A percentile compares a stretch with the other conserved stretches of the same genome.
These are phyloP conservation scores for Camillea tinctor DNA, from an alignment of 2,329 filamentous ascomycete species.

Conservation along the genomic window DNA sequence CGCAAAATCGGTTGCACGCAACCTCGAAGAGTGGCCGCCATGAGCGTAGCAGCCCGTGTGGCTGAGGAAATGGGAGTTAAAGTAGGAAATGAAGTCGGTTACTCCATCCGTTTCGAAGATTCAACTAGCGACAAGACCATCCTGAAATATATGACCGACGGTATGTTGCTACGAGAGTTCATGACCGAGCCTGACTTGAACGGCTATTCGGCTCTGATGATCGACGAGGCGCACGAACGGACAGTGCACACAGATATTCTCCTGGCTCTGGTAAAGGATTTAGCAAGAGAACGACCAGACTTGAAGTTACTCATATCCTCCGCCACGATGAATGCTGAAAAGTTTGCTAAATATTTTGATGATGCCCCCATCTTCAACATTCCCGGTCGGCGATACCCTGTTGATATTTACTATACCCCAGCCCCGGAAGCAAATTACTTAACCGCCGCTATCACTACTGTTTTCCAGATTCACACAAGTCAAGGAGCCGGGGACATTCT, in stretches of 20 bases:
- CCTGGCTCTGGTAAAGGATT: slow-evolving; percentile 83
- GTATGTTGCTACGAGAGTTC: slow-evolving; percentile 88
- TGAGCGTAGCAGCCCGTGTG: slow-evolving; percentile 95
- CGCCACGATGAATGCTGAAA: slow-evolving; percentile 90
- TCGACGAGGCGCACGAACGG: slow-evolving; percentile 95
- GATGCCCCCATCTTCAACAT: slow-evolving; percentile 94
- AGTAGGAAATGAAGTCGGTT: slow-evolving; percentile 89
- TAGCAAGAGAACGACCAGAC: slow-evolving; percentile 78
- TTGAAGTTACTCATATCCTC: slow-evolving; percentile 90
- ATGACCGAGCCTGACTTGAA: slow-evolving; percentile 83
- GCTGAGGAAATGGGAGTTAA: slow-evolving; percentile 91
- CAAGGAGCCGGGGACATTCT: slow-evolving; percentile 86
- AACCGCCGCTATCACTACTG: slow-evolving; percentile 84
- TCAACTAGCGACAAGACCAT: slow-evolving; percentile 87
- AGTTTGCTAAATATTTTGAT: slow-evolving; percentile 90
- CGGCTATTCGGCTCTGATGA: slow-evolving; percentile 86
- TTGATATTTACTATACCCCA: slow-evolving; percentile 87
- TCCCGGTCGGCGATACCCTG: slow-evolving; percentile 82
- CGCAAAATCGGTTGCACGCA: slow-evolving; percentile 92
- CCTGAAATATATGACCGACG: slow-evolving; percentile 96
- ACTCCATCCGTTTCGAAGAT: slow-evolving; percentile 93
- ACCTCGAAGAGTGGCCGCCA: slow-evolving; percentile 90
- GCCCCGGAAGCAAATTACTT: slow-evolving; percentile 94
- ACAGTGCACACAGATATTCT: slow-evolving; percentile 90
- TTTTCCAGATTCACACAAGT: slow-evolving; percentile 91